Conservation (phyloP, 306 rosid species). For the Corylus heterophylla region DNA sequence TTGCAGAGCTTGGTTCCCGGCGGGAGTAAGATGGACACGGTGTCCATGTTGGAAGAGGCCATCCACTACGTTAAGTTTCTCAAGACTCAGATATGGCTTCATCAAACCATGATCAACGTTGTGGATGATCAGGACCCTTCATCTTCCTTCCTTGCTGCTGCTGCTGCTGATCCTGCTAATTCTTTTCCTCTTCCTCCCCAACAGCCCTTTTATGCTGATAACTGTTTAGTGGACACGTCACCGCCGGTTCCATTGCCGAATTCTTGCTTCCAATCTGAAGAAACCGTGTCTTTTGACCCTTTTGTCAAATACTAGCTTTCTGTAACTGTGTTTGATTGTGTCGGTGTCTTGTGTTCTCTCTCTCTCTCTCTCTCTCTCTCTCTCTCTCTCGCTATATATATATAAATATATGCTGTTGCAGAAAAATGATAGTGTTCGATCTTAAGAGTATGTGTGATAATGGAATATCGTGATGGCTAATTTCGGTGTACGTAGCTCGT, state of each 20-base stretch:
- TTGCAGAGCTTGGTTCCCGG: conserved; percentile 92
- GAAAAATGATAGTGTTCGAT: background rate
- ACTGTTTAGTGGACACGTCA: conserved; percentile 13
- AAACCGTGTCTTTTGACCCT: conserved; percentile 22
- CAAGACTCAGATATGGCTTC: conserved; percentile 78
- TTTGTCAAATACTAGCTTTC: conserved; percentile 28
- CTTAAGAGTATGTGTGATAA: background rate
- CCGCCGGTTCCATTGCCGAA: conserved; percentile 11
- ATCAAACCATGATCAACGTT: conserved; percentile 66
- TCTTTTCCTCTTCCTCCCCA: conserved; percentile 9
- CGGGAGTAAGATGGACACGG: conserved; percentile 87
- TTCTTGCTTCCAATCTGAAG: conserved; percentile 37
- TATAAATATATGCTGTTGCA: background rate
- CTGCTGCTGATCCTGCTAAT: background rate
- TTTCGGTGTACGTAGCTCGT: too few species aligned
- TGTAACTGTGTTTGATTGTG: background rate
- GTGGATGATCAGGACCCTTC: conserved; percentile 26
- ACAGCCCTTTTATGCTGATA: conserved; percentile 15
- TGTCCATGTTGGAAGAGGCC: conserved; percentile 85
- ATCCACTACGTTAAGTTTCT: conserved; percentile 84
- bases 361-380: too few species aligned
- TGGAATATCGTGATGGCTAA: background rate
- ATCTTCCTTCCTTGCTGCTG: conserved; percentile 3
- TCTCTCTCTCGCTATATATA: too few species aligned
- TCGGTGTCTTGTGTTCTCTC: background rate